Conservation (phyloP, 345 rosid species). For the Salix purpurea region DNA sequence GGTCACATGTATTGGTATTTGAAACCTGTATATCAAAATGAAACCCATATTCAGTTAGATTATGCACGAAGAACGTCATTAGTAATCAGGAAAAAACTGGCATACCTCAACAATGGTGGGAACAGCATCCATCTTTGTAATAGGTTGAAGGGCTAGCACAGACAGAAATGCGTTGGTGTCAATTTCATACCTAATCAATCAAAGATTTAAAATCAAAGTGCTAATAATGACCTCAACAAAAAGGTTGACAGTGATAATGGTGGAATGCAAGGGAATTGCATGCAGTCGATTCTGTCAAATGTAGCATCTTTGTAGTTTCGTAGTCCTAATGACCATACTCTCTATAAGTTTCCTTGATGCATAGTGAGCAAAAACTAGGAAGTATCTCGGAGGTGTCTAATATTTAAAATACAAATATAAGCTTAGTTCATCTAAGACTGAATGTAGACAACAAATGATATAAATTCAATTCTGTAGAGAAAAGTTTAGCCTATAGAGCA, state of each 20-base stretch:
- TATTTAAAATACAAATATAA: not conserved
- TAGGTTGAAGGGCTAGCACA: conserved; percentile 88
- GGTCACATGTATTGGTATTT: conserved; percentile 70
- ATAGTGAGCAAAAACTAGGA: not conserved
- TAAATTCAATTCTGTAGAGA: not conserved
- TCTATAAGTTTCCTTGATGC: not conserved
- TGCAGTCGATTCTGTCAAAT: not conserved
- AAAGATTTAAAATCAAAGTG: conserved; percentile 26
- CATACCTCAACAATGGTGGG: conserved; percentile 95
- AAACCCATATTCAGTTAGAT: conserved; percentile 6
- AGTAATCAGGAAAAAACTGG: not conserved
- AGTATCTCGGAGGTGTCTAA: not conserved
- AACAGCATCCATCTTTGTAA: conserved; percentile 59
- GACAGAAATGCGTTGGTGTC: conserved; percentile 92
- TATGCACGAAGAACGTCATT: conserved; percentile 2
- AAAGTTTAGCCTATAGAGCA: not conserved
- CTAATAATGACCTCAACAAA: not conserved
- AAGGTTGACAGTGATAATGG: not conserved
- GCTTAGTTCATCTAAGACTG: not conserved
- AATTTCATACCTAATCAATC: conserved; percentile 70
- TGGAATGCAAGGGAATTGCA: not conserved
- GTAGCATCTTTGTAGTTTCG: not conserved
- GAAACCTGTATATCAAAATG: conserved; percentile 60
- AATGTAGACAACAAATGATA: not conserved
- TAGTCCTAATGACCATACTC: not conserved